Evolutionary conservation across 2,329 filamentous ascomycete species (phyloP), one percentile per base, ranked within the genome.

Genomic region (Periglandula ipomoeae): DNA sequence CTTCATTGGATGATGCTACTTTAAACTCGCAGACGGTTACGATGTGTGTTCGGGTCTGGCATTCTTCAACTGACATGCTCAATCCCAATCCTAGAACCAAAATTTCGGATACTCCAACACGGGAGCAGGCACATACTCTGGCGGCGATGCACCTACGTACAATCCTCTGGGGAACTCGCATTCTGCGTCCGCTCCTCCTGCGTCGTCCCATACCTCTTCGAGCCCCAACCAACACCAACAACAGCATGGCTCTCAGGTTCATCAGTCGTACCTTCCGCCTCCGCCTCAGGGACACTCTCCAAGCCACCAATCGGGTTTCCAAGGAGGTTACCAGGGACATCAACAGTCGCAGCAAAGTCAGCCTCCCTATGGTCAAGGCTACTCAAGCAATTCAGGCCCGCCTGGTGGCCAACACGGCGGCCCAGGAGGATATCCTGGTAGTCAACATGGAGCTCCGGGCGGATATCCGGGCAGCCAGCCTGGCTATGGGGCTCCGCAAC

Each of bases 31-130:
- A n/a, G n/a, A n/a, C n/a, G n/a, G n/a, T n/a, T n/a, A n/a, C n/a
- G n/a, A n/a, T n/a, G n/a, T n/a, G n/a, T n/a, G n/a, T n/a, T n/a
- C n/a, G n/a, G n/a, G n/a, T n/a, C n/a, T n/a, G n/a, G n/a, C n/a
- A n/a, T n/a, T 19, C 13, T n/a, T 26, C 6, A 11, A 40, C 50
- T 65, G 45, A 57, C 45, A 17, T 5, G 19, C 19, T 27, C 10
- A 8, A 4, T 13, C 27, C 26, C 8, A 23, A 10, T 40, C 53
- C 24, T 53, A 76, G 70, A 68, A 69, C 51, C 73, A 80, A 54
- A 78, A 75, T 59, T 87, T 78, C 60, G 83, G 81, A 27, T 85
- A 85, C 62, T 79, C 78, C 20, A 76, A 76, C 57, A 63, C 71
- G 3, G 74, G 73, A 39, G 69, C 75, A 39, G 62, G 73, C 40